These are phyloP conservation scores for Lactarius quietus DNA, from an alignment of 768 basidiomycete species.

Conservation along the genomic window DNA sequence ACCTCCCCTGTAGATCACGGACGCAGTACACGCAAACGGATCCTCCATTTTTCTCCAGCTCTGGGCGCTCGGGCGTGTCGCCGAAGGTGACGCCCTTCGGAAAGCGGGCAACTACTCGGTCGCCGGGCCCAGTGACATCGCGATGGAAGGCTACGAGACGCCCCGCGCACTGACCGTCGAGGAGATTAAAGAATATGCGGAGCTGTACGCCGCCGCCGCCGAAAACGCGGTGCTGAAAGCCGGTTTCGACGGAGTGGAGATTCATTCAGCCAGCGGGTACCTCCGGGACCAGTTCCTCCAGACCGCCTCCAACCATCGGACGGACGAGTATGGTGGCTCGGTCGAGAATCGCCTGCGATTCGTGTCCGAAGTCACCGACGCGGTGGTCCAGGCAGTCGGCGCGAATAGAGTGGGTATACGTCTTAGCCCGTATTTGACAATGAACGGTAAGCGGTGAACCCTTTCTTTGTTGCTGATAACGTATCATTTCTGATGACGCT, in stretches of 20 bases:
- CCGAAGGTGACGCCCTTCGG: slow-evolving; percentile 15
- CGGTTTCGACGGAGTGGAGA: slow-evolving; percentile 33
- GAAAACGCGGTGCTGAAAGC: slow-evolving; percentile 31
- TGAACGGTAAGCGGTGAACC: neutral
- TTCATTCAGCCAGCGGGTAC: slow-evolving; percentile 34
- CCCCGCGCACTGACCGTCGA: slow-evolving; percentile 44
- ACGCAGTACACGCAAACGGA: slow-evolving; percentile 43
- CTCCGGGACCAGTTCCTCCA: slow-evolving; percentile 40
- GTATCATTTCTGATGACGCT: neutral
- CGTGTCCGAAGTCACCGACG: slow-evolving; percentile 38
- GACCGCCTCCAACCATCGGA: slow-evolving; percentile 37
- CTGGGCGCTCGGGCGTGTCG: slow-evolving; percentile 47
- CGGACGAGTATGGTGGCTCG: slow-evolving; percentile 45
- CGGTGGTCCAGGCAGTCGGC: slow-evolving; percentile 37
- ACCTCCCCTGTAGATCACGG: slow-evolving; percentile 23
- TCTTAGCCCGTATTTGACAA: slow-evolving; percentile 29
- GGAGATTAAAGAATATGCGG: slow-evolving; percentile 50
- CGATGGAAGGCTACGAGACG: neutral
- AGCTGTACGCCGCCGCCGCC: slow-evolving; percentile 41
- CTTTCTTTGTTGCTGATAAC: too few relatives aligned
- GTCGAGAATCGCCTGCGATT: slow-evolving; percentile 45
- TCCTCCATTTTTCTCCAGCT: slow-evolving; percentile 45
- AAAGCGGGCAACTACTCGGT: neutral
- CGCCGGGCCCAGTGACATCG: neutral
- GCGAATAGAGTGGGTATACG: too few relatives aligned